phyloP scores from a whole-genome alignment of 1,139 yeast genomes.

The Yamadazyma atmosphaerica region DNA sequence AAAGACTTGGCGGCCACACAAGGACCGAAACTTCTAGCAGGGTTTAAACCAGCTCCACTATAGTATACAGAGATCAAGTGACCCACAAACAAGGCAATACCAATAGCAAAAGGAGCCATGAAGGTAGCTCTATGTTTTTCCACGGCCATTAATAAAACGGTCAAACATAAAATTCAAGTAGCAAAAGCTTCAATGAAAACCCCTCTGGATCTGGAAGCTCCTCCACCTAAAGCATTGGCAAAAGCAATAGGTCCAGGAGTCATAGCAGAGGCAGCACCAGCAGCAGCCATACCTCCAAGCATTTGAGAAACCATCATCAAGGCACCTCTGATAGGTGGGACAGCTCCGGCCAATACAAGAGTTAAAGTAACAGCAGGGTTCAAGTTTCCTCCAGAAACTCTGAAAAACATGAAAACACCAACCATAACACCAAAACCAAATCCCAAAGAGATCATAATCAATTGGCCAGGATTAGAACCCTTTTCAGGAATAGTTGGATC shows the following conservation, averaged over 20 bases:
- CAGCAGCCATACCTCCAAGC: conserved; percentile 89
- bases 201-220: conserved; percentile 72
- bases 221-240: conserved; percentile 73
- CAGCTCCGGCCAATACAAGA: conserved; percentile 67
- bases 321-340: conserved; percentile 70
- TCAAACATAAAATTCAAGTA: conserved; percentile 68
- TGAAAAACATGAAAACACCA: conserved; percentile 69
- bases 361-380: conserved; percentile 88
- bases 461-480: conserved; percentile 63
- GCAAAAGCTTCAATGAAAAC: conserved; percentile 82
- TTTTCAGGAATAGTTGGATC: conserved; percentile 44
- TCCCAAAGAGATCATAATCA: conserved; percentile 82
- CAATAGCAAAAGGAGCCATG: conserved; percentile 83
- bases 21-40: conserved; percentile 89
- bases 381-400: conserved; percentile 87
- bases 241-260: conserved; percentile 80
- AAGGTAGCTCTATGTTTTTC: conserved; percentile 76
- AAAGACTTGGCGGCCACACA: conserved; percentile 68
- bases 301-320: conserved; percentile 69
- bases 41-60: conserved; percentile 92
- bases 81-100: conserved; percentile 77
- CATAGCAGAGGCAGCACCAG: conserved; percentile 86
- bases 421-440: conserved; percentile 87
- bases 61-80: conserved; percentile 81
- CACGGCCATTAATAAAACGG: conserved; percentile 82